These are phyloP conservation scores for Gracilaria domingensis DNA, from an alignment of 23 red algal species.

Conservation along the genomic window DNA sequence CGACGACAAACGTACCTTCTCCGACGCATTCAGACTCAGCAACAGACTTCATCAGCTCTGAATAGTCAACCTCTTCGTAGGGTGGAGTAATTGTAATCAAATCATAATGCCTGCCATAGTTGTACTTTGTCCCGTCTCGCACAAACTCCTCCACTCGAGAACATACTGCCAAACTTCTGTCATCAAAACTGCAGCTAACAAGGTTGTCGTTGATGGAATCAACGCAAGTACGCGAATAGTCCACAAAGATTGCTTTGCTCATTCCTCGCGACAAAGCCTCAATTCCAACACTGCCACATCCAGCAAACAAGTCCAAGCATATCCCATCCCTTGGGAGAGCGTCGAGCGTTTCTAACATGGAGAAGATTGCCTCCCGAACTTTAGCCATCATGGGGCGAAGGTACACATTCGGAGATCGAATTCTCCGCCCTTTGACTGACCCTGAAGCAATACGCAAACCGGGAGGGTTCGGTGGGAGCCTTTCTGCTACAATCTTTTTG, in stretches of 20 bases:
- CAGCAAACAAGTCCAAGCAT: slow-evolving; percentile 90
- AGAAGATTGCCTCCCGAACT: slow-evolving; percentile 93
- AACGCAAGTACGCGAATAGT: slow-evolving; percentile 67
- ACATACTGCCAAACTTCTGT: slow-evolving; percentile 52
- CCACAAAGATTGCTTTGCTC: slow-evolving; percentile 86
- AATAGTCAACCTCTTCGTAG: slow-evolving; percentile 98
- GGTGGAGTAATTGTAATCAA: slow-evolving; percentile 95
- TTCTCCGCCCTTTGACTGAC: slow-evolving; percentile 75
- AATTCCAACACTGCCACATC: slow-evolving; percentile 90
- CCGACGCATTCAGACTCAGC: slow-evolving; percentile 80
- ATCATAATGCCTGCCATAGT: slow-evolving; percentile 35
- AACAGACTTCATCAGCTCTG: slow-evolving; percentile 76
- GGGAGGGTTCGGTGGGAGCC: slow-evolving; percentile 59
- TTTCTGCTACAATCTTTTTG: slow-evolving; percentile 11
- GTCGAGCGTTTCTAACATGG: slow-evolving; percentile 82
- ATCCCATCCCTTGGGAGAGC: slow-evolving; percentile 38
- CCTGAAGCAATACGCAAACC: slow-evolving; percentile 84
- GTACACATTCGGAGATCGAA: slow-evolving; percentile 91
- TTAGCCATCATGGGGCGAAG: slow-evolving; percentile 97
- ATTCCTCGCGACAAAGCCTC: slow-evolving; percentile 91
- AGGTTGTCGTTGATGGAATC: slow-evolving; percentile 65
- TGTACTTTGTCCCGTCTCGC: slow-evolving; percentile 35
- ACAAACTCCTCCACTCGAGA: slow-evolving; percentile 74
- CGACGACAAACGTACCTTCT: slow-evolving; percentile 90
- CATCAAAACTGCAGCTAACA: slow-evolving; percentile 55